A percentile compares a stretch with the other conserved stretches of the same genome.
These are phyloP conservation scores for Rhizopus microsporus DNA, from an alignment of 371 early-diverging fungal species.

Conservation along the genomic window DNA sequence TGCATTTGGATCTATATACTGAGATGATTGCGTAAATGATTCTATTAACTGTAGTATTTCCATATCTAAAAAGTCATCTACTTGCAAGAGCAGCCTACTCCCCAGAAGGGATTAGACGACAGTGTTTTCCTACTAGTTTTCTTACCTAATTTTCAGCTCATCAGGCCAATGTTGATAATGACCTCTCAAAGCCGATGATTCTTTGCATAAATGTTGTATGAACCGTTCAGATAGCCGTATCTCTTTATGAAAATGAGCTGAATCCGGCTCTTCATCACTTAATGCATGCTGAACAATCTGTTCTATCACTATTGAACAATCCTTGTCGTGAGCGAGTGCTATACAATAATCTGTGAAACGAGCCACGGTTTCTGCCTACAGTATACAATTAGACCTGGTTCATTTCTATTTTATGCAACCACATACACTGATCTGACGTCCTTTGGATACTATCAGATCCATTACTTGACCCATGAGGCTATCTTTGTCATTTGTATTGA, in stretches of 20 bases:
- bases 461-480: background rate
- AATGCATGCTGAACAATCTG: conserved; percentile 10
- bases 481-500: background rate
- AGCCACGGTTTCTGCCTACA: background rate
- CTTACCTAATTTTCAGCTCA: conserved; percentile 10
- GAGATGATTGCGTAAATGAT: background rate
- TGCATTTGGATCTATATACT: background rate
- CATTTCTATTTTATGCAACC: background rate
- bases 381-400: background rate
- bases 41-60: conserved; percentile 11
- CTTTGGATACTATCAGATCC: conserved; percentile 2
- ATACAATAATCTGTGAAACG: background rate
- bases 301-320: conserved; percentile 10
- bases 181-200: background rate
- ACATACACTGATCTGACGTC: conserved; percentile 1
- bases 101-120: too few relatives aligned
- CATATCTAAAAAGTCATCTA: conserved; percentile 11
- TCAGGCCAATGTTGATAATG: conserved; percentile 12
- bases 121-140: too few relatives aligned
- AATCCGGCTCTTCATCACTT: background rate
- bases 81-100: conserved; percentile 8
- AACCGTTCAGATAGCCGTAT: conserved; percentile 8
- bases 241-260: conserved; percentile 5
- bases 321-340: conserved; percentile 1
- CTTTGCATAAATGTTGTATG: background rate